These are phyloP conservation scores for Schizochytrium sp. DNA, from an alignment of 108 stramenopile species.

Conservation along the genomic window DNA sequence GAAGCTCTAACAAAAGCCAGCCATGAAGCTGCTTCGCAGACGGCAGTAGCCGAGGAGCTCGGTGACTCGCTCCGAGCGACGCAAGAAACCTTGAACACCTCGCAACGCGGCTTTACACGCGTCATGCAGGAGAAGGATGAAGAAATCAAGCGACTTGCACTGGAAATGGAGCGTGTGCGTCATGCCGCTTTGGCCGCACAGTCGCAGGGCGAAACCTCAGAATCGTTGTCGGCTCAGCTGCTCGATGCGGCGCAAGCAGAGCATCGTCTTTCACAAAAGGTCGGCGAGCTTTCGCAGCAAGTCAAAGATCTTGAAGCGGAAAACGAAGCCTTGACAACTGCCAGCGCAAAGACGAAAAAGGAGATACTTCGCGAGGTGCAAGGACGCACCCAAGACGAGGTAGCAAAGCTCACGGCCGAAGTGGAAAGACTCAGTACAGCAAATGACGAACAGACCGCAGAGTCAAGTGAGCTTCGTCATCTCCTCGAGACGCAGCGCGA, in stretches of 20 bases:
- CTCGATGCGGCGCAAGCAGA: background rate
- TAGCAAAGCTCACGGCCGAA: background rate
- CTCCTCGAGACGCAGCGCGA: background rate
- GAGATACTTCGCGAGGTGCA: background rate
- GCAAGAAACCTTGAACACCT: background rate
- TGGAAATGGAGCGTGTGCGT: background rate
- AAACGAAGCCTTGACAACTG: background rate
- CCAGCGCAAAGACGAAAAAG: background rate
- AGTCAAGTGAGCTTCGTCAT: background rate
- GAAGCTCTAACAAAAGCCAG: background rate
- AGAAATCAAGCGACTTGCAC: background rate
- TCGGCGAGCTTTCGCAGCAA: background rate
- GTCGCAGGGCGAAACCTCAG: background rate
- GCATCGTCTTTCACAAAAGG: background rate
- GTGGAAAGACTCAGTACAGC: background rate
- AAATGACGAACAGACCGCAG: background rate
- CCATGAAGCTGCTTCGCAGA: background rate
- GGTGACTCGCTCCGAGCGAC: background rate
- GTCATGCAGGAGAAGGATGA: conserved; percentile 7
- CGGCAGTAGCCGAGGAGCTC: background rate
- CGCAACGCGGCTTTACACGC: background rate
- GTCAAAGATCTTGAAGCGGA: background rate
- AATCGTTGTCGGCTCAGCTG: background rate
- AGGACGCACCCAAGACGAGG: background rate
- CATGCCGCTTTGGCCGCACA: background rate